Evolutionary conservation across 495 filamentous ascomycete species (phyloP), one percentile per base, ranked within the genome.

Genomic region (Durotheca rogersii): DNA sequence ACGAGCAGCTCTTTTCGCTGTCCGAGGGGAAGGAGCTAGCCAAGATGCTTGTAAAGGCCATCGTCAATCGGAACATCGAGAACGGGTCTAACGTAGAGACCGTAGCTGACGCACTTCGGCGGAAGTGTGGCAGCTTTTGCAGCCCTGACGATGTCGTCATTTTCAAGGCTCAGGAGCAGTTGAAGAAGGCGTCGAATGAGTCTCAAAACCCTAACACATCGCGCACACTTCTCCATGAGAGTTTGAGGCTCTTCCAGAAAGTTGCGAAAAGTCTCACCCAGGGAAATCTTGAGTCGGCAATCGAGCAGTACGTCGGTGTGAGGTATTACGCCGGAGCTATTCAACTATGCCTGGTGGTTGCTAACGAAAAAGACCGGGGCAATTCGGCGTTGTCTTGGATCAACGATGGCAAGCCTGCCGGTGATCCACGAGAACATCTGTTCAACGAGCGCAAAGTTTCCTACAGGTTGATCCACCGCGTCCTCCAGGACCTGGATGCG

Each of bases 251-350:
- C 19, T 96, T 97, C 69, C 78, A 88, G 65, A 82, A 90, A 64
- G 94, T 97, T 6, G 90, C 90, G 0, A 81, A 80, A 41, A 86
- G 78, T 53, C 72, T 99, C 34, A 83, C 86, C 3, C 83, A 84
- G 73, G 84, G 90, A 46, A 89, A 94, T 55, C 78, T 97, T 21
- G 75, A 83, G 46, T 81, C 78, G 43, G 89, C 90, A 4, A 79
- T 92, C 5, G 76, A 84, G 35, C 87, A 87, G 62, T 99, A 89
- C 67, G 78, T 86, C 32, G 53, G 64, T 6, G 79, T 96, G 60
- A 79, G 88, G 56, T 99, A 96, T 72, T 97, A 90, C 66, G 92
- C 90, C 35, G 92, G 92, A 15, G 91, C 93, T n/a, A 95, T 98
- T 47, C 85, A 88, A 65, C 73, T 99, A 19, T 87, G 85, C 45